Percentiles rank a stretch among this genome's conserved stretches.
Evolutionary conservation across 176 grass and related monocot genomes (phyloP).

Genomic region (Carex cristatella): DNA sequence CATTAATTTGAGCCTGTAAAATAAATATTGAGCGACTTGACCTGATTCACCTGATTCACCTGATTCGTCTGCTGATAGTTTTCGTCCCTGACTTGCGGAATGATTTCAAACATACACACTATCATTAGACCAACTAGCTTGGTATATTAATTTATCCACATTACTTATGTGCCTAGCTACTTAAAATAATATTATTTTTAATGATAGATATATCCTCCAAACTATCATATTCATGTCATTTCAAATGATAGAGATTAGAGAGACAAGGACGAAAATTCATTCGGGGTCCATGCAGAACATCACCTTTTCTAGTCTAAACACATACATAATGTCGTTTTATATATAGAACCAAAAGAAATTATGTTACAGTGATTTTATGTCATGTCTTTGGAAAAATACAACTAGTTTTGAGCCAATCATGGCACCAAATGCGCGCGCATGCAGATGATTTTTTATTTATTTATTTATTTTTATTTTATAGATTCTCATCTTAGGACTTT

Average conservation of each 20-base stretch:
- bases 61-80: background rate
- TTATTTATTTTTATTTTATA: background rate
- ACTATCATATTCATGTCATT: background rate
- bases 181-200: background rate
- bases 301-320: too few relatives aligned
- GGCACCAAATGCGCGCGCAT: background rate
- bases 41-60: background rate
- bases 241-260: background rate
- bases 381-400: background rate
- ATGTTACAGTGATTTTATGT: too few relatives aligned
- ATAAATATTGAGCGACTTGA: background rate
- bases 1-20: too few relatives aligned
- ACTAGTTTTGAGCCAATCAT: background rate
- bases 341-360: too few relatives aligned
- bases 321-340: too few relatives aligned
- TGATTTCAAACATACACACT: background rate
- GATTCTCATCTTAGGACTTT: background rate
- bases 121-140: background rate
- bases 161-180: background rate
- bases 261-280: background rate
- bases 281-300: background rate
- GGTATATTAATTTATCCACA: background rate
- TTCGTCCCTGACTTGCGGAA: background rate
- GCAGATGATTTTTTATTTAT: background rate
- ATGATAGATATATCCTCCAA: background rate